Evolutionary conservation across 768 basidiomycete species (phyloP), one percentile per base, ranked within the genome.

Genomic region (Dentipellis sp.): DNA sequence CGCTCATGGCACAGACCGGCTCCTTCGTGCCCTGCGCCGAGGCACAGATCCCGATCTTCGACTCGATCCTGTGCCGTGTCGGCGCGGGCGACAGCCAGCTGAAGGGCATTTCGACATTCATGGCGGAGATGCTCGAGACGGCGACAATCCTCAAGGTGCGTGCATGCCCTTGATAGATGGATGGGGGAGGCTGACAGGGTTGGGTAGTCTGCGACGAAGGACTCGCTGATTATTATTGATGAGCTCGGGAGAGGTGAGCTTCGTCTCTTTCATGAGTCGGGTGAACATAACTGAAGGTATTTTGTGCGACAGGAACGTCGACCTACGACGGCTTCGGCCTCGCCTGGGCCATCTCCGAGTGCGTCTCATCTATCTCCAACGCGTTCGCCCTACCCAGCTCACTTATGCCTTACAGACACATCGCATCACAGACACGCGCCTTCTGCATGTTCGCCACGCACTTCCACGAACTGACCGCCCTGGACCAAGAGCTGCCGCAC

Each of bases 121-220:
- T 98, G 95, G 94, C 94, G 1, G 97, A 99, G 70, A 98, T 98
- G 97, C 78, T 99, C 29, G 97, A 99, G 69, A 98, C 94, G 0
- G 94, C 97, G 0, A 91, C 90, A 0, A 98, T 98, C 64, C 78
- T 99, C 45, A 80, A 87, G 64, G 92, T 91, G 38, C 29, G 82
- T 64, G 35, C 42, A n/a, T 54, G 48, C 36, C 11, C 38, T 29
- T 40, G 14, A 10, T 14, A 34, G 23, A 37, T 11, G 45, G 12
- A 48, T 10, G 6, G 10, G 7, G n/a, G 4, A 19, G 46, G 21
- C 51, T 51, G n/a, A 17, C 36, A 58, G 11, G 59, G 6, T 22
- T 12, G 29, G 38, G 16, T 14, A 97, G 93, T 87, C 91, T 29
- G 94, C 97, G 0, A 91, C 91, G 0, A 85, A 84, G 63, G 84